Percentiles rank a stretch among this genome's conserved stretches.
Evolutionary conservation across 768 basidiomycete species (phyloP).

Genomic region (Clitopilus hobsonii): DNA sequence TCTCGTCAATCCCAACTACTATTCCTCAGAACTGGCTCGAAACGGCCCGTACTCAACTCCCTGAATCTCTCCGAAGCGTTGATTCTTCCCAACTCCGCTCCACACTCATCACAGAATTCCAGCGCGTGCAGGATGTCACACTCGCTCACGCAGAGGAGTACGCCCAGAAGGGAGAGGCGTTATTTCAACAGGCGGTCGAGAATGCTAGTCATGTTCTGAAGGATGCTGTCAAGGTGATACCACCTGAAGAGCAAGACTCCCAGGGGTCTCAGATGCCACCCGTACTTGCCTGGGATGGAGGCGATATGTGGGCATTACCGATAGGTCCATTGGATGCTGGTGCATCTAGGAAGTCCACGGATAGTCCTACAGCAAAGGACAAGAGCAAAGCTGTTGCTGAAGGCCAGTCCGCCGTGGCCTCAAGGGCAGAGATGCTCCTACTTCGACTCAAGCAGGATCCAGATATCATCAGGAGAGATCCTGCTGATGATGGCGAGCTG

Average conservation of each 20-base stretch:
- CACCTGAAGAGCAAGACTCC: constrained; percentile 53
- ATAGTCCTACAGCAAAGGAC: constrained; percentile 15
- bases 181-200: constrained; percentile 65
- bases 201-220: constrained; percentile 79
- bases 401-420: constrained; percentile 54
- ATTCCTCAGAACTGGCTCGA: constrained; percentile 72
- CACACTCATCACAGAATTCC: constrained; percentile 60
- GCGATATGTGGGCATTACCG: constrained; percentile 82
- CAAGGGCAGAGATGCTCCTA: constrained; percentile 74
- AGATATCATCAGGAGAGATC: constrained; percentile 71
- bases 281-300: constrained; percentile 75
- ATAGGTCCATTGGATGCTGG: constrained; percentile 22
- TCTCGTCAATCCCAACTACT: constrained; percentile 68
- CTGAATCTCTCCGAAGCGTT: constrained; percentile 60
- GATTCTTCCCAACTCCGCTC: constrained; percentile 67
- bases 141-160: constrained; percentile 82
- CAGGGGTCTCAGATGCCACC: constrained; percentile 11
- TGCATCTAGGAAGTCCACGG: not conserved
- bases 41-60: constrained; percentile 63
- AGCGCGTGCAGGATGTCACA: constrained; percentile 71
- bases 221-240: constrained; percentile 91
- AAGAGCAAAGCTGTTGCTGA: constrained; percentile 20
- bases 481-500: constrained; percentile 54
- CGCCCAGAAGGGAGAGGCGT: constrained; percentile 65
- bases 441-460: constrained; percentile 71